phyloP scores from a whole-genome alignment of 495 filamentous ascomycete species.

The Venustampulla echinocandica region DNA sequence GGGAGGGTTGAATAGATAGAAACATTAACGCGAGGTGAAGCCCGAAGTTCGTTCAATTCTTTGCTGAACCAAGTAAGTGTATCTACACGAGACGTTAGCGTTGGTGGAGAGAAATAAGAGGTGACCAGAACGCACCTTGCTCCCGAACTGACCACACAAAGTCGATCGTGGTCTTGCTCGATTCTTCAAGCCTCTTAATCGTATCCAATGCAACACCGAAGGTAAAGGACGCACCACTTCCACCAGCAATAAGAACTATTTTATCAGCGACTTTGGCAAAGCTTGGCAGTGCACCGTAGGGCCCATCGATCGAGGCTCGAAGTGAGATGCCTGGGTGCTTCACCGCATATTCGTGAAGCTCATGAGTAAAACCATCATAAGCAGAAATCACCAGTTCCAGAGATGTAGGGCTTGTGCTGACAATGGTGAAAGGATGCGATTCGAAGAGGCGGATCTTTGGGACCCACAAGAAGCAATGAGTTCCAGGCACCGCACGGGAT shows the following conservation, averaged over 20 bases:
- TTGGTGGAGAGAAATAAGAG: neutral
- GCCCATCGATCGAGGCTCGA: conserved; percentile 46
- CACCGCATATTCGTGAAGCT: conserved; percentile 41
- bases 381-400: conserved; percentile 48
- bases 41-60: conserved; percentile 36
- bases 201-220: conserved; percentile 45
- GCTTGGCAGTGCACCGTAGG: conserved; percentile 48
- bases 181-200: conserved; percentile 36
- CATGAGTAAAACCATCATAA: conserved; percentile 49
- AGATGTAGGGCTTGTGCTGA: conserved; percentile 27
- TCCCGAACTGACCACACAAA: conserved; percentile 47
- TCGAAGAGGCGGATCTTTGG: conserved; percentile 47
- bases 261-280: conserved; percentile 49
- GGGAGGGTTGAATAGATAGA: conserved; percentile 40
- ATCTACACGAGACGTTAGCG: conserved; percentile 21
- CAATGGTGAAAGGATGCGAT: conserved; percentile 56
- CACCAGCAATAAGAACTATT: conserved; percentile 50
- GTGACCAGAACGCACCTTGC: conserved; percentile 32
- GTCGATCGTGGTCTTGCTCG: conserved; percentile 36
- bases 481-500: conserved; percentile 39
- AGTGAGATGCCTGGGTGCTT: conserved; percentile 38
- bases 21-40: conserved; percentile 36
- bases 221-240: conserved; percentile 50
- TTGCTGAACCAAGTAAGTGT: conserved; percentile 43
- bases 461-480: conserved; percentile 54